Conservation (phyloP, 805 yeast genomes). For the Hermanozyma aechmeae region DNA sequence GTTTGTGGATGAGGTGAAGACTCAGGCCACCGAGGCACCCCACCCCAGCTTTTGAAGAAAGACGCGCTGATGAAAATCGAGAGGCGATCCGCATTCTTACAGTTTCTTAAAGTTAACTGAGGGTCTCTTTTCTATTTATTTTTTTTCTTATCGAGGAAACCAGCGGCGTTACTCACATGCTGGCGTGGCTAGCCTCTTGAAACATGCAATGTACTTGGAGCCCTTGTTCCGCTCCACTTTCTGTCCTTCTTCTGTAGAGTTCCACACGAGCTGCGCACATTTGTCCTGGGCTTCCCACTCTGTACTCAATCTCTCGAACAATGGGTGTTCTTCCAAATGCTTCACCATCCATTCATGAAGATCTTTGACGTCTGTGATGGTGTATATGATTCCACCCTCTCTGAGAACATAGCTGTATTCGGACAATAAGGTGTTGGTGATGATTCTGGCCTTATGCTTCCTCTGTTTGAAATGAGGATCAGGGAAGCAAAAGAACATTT, state of each 20-base stretch:
- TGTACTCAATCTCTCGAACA: constrained; percentile 69
- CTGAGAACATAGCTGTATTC: constrained; percentile 87
- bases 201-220: constrained; percentile 81
- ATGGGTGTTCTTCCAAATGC: constrained; percentile 84
- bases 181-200: constrained; percentile 61
- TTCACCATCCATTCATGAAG: constrained; percentile 93
- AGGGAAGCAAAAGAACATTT: constrained; percentile 98
- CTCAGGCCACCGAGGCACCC: no score
- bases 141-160: no score
- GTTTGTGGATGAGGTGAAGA: no score
- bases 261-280: constrained; percentile 81
- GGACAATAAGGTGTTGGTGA: constrained; percentile 77
- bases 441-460: constrained; percentile 93
- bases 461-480: constrained; percentile 98
- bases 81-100: no score
- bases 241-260: constrained; percentile 96
- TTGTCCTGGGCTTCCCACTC: constrained; percentile 76
- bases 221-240: constrained; percentile 91
- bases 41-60: no score
- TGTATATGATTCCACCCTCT: constrained; percentile 84
- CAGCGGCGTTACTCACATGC: no score
- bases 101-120: no score
- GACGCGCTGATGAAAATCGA: no score
- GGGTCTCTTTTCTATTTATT: no score
- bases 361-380: constrained; percentile 93